These are phyloP conservation scores for Sarocladium brachiariae DNA, from an alignment of 2,329 filamentous ascomycete species.

Conservation along the genomic window DNA sequence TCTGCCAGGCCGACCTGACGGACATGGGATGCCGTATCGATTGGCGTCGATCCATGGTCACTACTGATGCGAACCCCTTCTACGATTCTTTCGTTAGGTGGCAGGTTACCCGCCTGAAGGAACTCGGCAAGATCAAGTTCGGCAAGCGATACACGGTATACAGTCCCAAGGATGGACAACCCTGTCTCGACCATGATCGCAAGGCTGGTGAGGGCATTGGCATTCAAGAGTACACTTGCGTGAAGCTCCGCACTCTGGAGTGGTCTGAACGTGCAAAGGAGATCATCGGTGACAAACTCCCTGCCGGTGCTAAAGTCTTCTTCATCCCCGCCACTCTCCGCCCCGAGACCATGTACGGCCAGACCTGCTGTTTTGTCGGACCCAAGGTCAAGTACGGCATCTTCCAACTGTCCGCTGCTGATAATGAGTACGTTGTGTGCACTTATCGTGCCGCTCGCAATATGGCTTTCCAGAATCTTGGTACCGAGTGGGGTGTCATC, in stretches of 20 bases:
- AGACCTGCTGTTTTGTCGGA: conserved; percentile 91
- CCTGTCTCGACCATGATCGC: conserved; percentile 42
- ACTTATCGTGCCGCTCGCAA: conserved; percentile 85
- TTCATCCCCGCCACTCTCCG: conserved; percentile 88
- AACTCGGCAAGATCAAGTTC: conserved; percentile 88
- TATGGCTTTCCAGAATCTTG: conserved; percentile 91
- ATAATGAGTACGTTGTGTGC: conserved; percentile 76
- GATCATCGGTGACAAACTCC: conserved; percentile 68
- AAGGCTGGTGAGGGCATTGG: conserved; percentile 44
- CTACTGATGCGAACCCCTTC: conserved; percentile 93
- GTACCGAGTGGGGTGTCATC: conserved; percentile 68
- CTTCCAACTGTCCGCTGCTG: conserved; percentile 58
- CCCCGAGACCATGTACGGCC: conserved; percentile 98
- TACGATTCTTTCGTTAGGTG: conserved; percentile 93
- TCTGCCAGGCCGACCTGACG: conserved; percentile 53
- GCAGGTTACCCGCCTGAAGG: conserved; percentile 92
- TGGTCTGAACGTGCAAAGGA: conserved; percentile 75
- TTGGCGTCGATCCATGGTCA: conserved; percentile 88
- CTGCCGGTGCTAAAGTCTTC: conserved; percentile 72
- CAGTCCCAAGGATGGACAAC: conserved; percentile 44
- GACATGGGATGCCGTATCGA: conserved; percentile 83
- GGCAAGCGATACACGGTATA: conserved; percentile 92
- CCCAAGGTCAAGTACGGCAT: conserved; percentile 82
- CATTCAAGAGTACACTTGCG: conserved; percentile 84
- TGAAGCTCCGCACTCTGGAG: conserved; percentile 87